Percentiles rank a stretch among this genome's conserved stretches.
Conservation (phyloP, 495 filamentous ascomycete genomes). For the Sporormia fimetaria region DNA sequence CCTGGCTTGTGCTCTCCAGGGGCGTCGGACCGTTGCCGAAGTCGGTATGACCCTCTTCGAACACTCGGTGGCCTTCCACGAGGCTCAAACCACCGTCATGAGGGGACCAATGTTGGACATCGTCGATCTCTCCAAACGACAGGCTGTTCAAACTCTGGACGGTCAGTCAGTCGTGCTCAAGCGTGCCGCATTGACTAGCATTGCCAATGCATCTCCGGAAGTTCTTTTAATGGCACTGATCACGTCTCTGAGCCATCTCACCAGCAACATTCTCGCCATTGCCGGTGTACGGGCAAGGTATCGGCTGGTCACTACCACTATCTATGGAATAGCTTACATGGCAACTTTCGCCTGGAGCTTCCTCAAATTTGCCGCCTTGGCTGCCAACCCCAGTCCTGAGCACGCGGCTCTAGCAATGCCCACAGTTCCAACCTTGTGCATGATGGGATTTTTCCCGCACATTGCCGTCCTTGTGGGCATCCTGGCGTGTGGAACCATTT, state of each 20-base stretch:
- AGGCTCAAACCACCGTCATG: conserved; percentile 78
- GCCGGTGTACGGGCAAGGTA: conserved; percentile 65
- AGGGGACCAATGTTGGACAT: conserved; percentile 58
- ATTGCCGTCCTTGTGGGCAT: conserved; percentile 73
- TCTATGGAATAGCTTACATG: conserved; percentile 90
- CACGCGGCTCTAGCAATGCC: conserved; percentile 45
- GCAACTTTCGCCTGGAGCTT: conserved; percentile 61
- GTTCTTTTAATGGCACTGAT: conserved; percentile 75
- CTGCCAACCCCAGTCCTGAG: conserved; percentile 13
- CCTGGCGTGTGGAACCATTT: conserved; percentile 58
- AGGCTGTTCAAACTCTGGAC: conserved; percentile 8
- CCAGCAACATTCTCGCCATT: conserved; percentile 69
- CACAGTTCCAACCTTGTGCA: conserved; percentile 83
- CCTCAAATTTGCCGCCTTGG: conserved; percentile 16
- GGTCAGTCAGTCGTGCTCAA: conserved; percentile 24
- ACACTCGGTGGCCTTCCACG: conserved; percentile 89
- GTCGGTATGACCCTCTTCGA: conserved; percentile 96
- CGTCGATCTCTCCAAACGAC: conserved; percentile 28
- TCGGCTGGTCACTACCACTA: conserved; percentile 68
- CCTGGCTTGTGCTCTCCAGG: conserved; percentile 77
- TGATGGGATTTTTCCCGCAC: conserved; percentile 91
- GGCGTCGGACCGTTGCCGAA: conserved; percentile 65
- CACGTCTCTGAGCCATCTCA: conserved; percentile 81
- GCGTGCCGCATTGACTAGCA: conserved; percentile 37
- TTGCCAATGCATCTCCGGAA: conserved; percentile 77